Evolutionary conservation across 805 yeast species (phyloP).

Genomic region (Saccharomycopsis sp.): DNA sequence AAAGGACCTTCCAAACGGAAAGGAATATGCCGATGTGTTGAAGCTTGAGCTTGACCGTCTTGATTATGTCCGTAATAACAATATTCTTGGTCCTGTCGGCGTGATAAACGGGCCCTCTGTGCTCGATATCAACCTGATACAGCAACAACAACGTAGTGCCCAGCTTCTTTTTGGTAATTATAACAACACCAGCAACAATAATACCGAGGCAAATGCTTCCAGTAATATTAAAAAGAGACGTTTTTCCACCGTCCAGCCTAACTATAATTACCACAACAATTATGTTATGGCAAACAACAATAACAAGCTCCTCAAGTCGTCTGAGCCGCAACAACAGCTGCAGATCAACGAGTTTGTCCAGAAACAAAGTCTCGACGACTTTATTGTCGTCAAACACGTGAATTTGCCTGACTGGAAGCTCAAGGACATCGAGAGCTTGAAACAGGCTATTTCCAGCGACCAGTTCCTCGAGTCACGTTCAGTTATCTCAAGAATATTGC

Average conservation of each 20-base stretch:
- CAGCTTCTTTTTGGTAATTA: background rate
- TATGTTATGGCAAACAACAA: background rate
- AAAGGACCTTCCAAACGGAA: background rate
- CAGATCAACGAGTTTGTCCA: background rate
- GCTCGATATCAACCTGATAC: background rate
- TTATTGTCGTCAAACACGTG: background rate
- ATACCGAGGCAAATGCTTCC: background rate
- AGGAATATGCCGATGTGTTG: conserved; percentile 1
- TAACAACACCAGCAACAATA: background rate
- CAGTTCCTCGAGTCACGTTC: background rate
- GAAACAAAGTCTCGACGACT: background rate
- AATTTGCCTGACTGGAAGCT: conserved; percentile 1
- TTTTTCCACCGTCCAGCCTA: background rate
- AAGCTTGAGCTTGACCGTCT: conserved; percentile 2
- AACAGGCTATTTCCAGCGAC: background rate
- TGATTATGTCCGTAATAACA: background rate
- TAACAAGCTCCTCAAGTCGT: background rate
- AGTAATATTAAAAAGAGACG: conserved; percentile 1
- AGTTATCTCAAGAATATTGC: background rate
- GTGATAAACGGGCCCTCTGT: background rate
- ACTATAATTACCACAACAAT: background rate
- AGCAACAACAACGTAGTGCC: background rate
- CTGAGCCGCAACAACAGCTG: background rate
- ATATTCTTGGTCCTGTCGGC: background rate
- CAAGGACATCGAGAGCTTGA: background rate